A percentile compares a stretch with the other conserved stretches of the same genome.
Conservation (phyloP, 2,329 filamentous ascomycete genomes). For the Chaetomium olivaceum region DNA sequence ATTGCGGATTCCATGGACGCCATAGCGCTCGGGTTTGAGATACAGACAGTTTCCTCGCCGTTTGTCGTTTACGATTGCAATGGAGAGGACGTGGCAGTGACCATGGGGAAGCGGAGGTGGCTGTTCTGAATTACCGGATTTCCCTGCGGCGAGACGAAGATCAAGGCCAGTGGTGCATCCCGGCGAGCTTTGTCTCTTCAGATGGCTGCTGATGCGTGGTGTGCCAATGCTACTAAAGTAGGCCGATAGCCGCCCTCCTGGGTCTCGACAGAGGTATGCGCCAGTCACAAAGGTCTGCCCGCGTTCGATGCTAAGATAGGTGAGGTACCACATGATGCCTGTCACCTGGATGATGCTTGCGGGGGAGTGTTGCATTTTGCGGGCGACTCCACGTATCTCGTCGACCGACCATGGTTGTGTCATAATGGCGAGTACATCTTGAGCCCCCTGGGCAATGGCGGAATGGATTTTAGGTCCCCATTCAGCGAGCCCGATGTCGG, state of each 20-base stretch:
- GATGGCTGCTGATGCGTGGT: constrained; percentile 1
- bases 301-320: neutral
- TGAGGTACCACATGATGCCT: constrained; percentile 4
- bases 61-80: constrained; percentile 1
- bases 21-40: constrained; percentile 1
- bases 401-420: constrained; percentile 2
- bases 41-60: neutral
- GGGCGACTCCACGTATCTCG: neutral
- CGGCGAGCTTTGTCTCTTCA: neutral
- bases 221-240: neutral
- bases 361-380: neutral
- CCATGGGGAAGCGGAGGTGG: neutral
- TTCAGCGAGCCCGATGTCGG: neutral
- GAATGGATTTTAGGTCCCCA: neutral
- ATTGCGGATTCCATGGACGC: neutral
- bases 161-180: neutral
- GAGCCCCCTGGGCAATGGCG: neutral
- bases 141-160: neutral
- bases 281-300: constrained; percentile 2
- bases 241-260: neutral
- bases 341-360: neutral
- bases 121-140: neutral
- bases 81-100: neutral
- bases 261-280: neutral
- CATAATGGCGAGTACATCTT: neutral